A percentile compares a stretch with the other conserved stretches of the same genome.
Evolutionary conservation across 1,284 basidiomycete species (phyloP).

Genomic region (Lentinula novae-zelandiae): DNA sequence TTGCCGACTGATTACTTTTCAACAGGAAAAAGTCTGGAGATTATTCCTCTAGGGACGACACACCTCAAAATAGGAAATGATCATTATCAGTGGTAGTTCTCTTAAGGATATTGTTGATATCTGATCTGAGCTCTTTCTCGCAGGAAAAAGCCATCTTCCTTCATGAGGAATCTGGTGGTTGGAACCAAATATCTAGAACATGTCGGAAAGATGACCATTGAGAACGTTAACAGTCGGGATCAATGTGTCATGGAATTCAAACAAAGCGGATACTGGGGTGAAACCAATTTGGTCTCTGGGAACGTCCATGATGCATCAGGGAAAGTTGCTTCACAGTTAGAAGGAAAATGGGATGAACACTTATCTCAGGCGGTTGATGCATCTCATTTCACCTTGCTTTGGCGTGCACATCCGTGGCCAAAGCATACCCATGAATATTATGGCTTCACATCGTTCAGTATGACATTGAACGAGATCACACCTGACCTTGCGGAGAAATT

Average conservation of each 20-base stretch:
- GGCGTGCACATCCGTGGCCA: slow-evolving; percentile 73
- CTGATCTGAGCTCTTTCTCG: not conserved
- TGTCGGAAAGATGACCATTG: slow-evolving; percentile 70
- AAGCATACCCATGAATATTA: slow-evolving; percentile 73
- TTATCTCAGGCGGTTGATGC: slow-evolving; percentile 63
- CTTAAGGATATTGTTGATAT: not conserved
- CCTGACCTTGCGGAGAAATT: slow-evolving; percentile 64
- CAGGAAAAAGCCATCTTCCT: slow-evolving; percentile 84
- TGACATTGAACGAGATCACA: slow-evolving; percentile 81
- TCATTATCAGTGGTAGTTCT: slow-evolving; percentile 61
- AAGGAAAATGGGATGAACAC: slow-evolving; percentile 85
- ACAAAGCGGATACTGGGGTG: slow-evolving; percentile 78
- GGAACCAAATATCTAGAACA: slow-evolving; percentile 90
- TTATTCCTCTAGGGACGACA: slow-evolving; percentile 72
- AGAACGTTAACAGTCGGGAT: slow-evolving; percentile 51
- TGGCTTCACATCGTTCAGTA: slow-evolving; percentile 78
- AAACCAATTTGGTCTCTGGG: slow-evolving; percentile 73
- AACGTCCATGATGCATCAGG: slow-evolving; percentile 54
- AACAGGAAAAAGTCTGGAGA: slow-evolving; percentile 79
- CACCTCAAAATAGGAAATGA: slow-evolving; percentile 63
- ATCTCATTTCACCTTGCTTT: slow-evolving; percentile 70
- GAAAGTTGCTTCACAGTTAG: slow-evolving; percentile 52
- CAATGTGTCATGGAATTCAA: slow-evolving; percentile 79
- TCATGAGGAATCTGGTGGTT: slow-evolving; percentile 86
- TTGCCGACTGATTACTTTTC: slow-evolving; percentile 12